Evolutionary conservation across 805 yeast genomes (phyloP), one percentile per base, ranked within the genome.

Genomic region (Metschnikowia rubicola): DNA sequence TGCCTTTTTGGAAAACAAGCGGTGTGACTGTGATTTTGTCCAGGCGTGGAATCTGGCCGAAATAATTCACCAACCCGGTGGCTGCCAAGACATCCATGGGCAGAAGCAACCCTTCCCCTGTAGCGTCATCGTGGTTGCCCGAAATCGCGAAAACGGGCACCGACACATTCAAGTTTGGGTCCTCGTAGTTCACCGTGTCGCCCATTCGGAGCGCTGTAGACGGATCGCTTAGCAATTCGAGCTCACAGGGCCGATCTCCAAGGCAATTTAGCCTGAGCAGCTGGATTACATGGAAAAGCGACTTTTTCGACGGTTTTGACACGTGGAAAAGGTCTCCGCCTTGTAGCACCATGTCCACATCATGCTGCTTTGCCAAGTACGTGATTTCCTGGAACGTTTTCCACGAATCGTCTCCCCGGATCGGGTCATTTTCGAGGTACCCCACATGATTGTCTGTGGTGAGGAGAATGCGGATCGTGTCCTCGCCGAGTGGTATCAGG

Each of bases 401-500:
- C 87, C 96, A 87, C 0, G 95, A 80, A 60, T 94, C 99, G 57
- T 86, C 86, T 1, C 97, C 96, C 13, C 95, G 75, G 4, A 92
- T 82, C 1, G 96, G 91, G 63, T 94, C 98, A 34, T 78, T 79
- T 62, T 94, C 99, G 49, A 82, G 81, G 63, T 84, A 91, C 1
- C 99, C 99, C 15, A 94, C 96, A 71, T 94, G 99, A 62, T 94
- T 94, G 61, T 94, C 99, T 1, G 98, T 90, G 2, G 99, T 89
- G 30, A 94, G 67, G 30, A 94, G 78, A 15, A 94, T 78, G 21
- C 87, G 70, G 13, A 91, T 79, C 0, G 96, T 88, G 62, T 88
- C 80, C 6, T 77, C 77, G 3, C 82, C 85, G 2, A 68, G 70
- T 2, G 70, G 74, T 4, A 81, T 66, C 15, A 58, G 52, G 7